phyloP scores from a whole-genome alignment of 306 rosid species.

The Lathyrus tuberosus region DNA sequence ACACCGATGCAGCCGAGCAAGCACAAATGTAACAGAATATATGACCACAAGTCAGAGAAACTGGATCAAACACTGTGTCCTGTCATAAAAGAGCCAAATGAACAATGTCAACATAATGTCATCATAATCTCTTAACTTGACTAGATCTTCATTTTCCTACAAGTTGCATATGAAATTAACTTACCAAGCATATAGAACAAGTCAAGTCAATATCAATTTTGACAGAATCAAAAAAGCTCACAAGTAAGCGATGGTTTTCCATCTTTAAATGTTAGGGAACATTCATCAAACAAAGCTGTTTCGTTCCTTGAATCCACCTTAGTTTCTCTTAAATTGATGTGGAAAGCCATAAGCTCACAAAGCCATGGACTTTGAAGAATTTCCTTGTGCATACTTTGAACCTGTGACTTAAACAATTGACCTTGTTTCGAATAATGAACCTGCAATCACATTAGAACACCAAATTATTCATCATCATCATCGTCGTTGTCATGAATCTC shows the following conservation, averaged over 20 bases:
- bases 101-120: not conserved
- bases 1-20: constrained; percentile 88
- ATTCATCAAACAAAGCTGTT: constrained; percentile 65
- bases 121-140: not conserved
- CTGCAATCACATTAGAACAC: constrained; percentile 44
- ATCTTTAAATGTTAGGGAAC: constrained; percentile 63
- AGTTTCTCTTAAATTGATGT: constrained; percentile 79
- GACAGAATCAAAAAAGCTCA: constrained; percentile 78
- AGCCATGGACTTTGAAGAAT: constrained; percentile 98
- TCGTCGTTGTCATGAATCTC: too few species aligned
- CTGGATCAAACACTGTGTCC: constrained; percentile 97
- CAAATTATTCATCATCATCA: too few species aligned
- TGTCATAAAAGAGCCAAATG: constrained; percentile 33
- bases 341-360: constrained; percentile 92
- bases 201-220: constrained; percentile 82
- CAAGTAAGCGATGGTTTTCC: constrained; percentile 87
- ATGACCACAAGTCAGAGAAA: constrained; percentile 89
- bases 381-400: constrained; percentile 80
- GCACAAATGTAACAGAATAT: constrained; percentile 90
- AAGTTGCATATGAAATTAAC: constrained; percentile 29
- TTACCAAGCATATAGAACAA: constrained; percentile 95
- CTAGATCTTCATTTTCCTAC: not conserved
- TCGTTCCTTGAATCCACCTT: constrained; percentile 47
- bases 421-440: constrained; percentile 95
- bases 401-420: constrained; percentile 78